These are phyloP conservation scores for Suillus plorans DNA, from an alignment of 768 basidiomycete genomes.

Conservation along the genomic window DNA sequence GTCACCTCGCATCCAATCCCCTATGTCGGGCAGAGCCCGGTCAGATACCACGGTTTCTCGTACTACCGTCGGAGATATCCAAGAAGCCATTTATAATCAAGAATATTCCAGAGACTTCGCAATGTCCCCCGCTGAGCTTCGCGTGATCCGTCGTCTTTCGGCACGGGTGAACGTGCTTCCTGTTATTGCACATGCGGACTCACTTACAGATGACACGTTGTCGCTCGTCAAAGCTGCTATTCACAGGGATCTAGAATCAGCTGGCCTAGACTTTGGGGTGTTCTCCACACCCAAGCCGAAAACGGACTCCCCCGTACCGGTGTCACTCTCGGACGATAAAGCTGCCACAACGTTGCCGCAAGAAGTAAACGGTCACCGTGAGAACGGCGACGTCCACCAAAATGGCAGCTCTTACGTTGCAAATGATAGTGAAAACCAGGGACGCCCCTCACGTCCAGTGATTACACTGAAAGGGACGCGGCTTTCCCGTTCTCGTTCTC, in stretches of 20 bases:
- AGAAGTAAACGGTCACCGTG: constrained; percentile 25
- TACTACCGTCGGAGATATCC: constrained; percentile 52
- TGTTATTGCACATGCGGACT: constrained; percentile 77
- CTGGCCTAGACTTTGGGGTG: constrained; percentile 75
- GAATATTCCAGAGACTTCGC: constrained; percentile 51
- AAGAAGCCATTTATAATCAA: constrained; percentile 48
- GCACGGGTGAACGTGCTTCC: constrained; percentile 79
- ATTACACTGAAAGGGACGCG: constrained; percentile 60
- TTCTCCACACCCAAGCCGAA: constrained; percentile 50
- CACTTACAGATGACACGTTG: constrained; percentile 78
- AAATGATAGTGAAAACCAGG: constrained; percentile 45
- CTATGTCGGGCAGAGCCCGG: constrained; percentile 52
- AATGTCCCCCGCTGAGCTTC: constrained; percentile 77
- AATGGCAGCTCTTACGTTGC: constrained; percentile 21
- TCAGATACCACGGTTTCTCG: constrained; percentile 68
- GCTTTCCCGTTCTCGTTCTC: constrained; percentile 63
- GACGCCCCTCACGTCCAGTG: constrained; percentile 66
- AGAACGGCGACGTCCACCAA: constrained; percentile 29
- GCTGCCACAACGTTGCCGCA: constrained; percentile 14
- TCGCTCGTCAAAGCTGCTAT: constrained; percentile 70
- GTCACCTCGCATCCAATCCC: constrained; percentile 48
- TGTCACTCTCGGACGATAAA: constrained; percentile 7
- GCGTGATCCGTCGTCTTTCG: constrained; percentile 74
- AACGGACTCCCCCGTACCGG: not conserved
- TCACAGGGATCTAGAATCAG: constrained; percentile 61